Evolutionary conservation across 495 filamentous ascomycete species (phyloP).

Genomic region (Penicillium paxilli): DNA sequence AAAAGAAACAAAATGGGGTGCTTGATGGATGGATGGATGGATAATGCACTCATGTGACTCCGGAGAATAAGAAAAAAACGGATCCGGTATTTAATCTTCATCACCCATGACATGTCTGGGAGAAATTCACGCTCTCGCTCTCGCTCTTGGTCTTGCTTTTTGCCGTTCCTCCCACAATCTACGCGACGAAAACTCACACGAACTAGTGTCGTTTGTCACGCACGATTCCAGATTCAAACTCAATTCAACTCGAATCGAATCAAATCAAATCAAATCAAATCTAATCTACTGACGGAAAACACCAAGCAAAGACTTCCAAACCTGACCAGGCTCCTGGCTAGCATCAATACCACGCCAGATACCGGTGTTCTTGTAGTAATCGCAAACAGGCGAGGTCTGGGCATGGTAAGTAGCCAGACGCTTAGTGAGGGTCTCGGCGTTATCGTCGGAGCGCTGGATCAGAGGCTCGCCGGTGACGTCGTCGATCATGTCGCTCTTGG

Average conservation of each 20-base stretch:
- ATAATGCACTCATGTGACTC: too few relatives aligned
- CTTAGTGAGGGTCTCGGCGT: slow-evolving; percentile 96
- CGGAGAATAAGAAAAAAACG: too few relatives aligned
- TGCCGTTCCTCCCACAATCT: too few relatives aligned
- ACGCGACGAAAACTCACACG: too few relatives aligned
- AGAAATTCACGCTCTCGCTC: too few relatives aligned
- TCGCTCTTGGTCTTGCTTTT: too few relatives aligned
- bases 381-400: slow-evolving; percentile 89
- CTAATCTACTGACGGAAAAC: slow-evolving; percentile 62
- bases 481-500: slow-evolving; percentile 89
- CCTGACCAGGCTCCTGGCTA: slow-evolving; percentile 91
- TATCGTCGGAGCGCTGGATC: slow-evolving; percentile 95
- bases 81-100: too few relatives aligned
- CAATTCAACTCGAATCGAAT: too few relatives aligned
- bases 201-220: too few relatives aligned
- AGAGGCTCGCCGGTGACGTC: slow-evolving; percentile 96
- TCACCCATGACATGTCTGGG: too few relatives aligned
- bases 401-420: slow-evolving; percentile 89
- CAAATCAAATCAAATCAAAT: background rate
- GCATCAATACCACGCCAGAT: slow-evolving; percentile 97
- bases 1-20: slow-evolving; percentile 10
- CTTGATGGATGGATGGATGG: too few relatives aligned
- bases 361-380: slow-evolving; percentile 94
- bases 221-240: too few relatives aligned
- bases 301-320: slow-evolving; percentile 88